A percentile compares a stretch with the other conserved stretches of the same genome.
Evolutionary conservation across 2,329 filamentous ascomycete genomes (phyloP).

Genomic region (Claviceps cyperi): DNA sequence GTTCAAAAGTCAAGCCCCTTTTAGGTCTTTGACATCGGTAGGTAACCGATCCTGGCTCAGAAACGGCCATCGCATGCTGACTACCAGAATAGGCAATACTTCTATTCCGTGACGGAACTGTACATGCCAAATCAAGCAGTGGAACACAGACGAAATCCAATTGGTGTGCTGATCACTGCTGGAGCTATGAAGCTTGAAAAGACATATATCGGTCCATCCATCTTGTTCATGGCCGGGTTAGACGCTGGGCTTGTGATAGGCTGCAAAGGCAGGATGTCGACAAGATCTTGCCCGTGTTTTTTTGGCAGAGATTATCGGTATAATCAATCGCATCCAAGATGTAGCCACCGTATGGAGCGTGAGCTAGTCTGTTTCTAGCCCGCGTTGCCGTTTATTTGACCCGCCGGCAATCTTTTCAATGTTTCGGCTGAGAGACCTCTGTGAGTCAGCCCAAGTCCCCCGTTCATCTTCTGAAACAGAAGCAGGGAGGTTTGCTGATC

Average conservation of each 20-base stretch:
- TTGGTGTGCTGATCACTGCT: conserved; percentile 9
- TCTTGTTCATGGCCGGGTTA: conserved; percentile 3
- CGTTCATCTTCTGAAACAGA: not conserved
- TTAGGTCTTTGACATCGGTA: conserved; percentile 5
- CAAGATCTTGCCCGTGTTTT: conserved; percentile 1
- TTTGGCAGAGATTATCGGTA: conserved; percentile 2
- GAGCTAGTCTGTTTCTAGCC: conserved; percentile 8
- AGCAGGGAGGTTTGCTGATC: not conserved
- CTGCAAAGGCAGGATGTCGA: not conserved
- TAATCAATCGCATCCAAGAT: conserved; percentile 1
- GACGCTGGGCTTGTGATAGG: not conserved
- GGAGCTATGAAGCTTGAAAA: conserved; percentile 7
- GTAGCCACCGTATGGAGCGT: conserved; percentile 6
- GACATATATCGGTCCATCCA: conserved; percentile 7
- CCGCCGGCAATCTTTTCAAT: conserved; percentile 6
- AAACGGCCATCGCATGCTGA: not conserved
- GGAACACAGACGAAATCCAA: not conserved
- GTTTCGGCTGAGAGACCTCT: conserved; percentile 5
- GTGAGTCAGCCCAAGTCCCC: conserved; percentile 12
- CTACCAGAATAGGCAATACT: conserved; percentile 1
- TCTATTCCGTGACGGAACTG: conserved; percentile 6
- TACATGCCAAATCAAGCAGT: not conserved
- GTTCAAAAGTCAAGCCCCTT: not conserved
- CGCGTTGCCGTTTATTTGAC: conserved; percentile 4
- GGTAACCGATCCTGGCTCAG: not conserved